Conservation (phyloP, 768 basidiomycete species). For the Rhizopogon vulgaris region DNA sequence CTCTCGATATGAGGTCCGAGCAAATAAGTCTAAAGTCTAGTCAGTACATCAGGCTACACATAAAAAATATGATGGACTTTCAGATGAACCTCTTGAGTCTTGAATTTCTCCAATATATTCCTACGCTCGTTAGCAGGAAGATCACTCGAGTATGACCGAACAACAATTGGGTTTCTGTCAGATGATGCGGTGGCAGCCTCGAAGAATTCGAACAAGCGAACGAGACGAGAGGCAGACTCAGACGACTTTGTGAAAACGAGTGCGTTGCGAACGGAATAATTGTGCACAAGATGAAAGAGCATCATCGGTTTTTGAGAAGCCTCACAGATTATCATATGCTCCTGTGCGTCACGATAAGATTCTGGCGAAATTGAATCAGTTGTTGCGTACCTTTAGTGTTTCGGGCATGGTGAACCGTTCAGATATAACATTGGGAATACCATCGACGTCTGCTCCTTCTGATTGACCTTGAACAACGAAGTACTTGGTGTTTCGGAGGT, state of each 20-base stretch:
- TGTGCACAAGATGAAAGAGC: constrained; percentile 80
- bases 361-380: background rate
- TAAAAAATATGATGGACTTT: constrained; percentile 30
- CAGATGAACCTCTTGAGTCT: constrained; percentile 77
- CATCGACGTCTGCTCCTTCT: constrained; percentile 27
- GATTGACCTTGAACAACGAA: constrained; percentile 67
- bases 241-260: constrained; percentile 97
- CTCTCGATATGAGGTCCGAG: constrained; percentile 92
- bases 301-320: constrained; percentile 81
- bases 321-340: constrained; percentile 80
- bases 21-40: constrained; percentile 70
- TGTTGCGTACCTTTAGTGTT: constrained; percentile 55
- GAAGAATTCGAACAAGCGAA: constrained; percentile 77
- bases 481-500: constrained; percentile 77
- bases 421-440: constrained; percentile 51
- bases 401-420: constrained; percentile 81
- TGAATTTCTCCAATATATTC: constrained; percentile 74
- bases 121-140: constrained; percentile 68
- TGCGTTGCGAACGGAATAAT: constrained; percentile 54
- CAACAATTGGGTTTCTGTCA: constrained; percentile 30
- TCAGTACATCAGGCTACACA: background rate
- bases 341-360: constrained; percentile 38
- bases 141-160: constrained; percentile 84
- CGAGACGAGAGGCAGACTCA: constrained; percentile 80
- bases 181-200: constrained; percentile 38